A percentile compares a stretch with the other conserved stretches of the same genome.
phyloP scores from a whole-genome alignment of 2,329 filamentous ascomycete genomes.

The Ophiocordyceps camponoti-floridani region DNA sequence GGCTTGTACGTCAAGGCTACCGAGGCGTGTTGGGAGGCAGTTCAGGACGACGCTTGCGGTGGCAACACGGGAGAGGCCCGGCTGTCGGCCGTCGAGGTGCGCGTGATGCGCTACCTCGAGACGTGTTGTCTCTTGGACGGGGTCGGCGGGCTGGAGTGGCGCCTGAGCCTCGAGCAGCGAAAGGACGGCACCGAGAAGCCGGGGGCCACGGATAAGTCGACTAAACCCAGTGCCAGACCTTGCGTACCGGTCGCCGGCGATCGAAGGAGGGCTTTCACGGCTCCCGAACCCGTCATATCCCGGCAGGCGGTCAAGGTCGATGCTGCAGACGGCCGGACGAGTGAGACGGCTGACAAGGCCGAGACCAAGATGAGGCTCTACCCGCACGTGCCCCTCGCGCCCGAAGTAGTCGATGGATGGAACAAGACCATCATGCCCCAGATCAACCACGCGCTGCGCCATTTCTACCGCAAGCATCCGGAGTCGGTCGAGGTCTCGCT shows the following conservation, averaged over 20 bases:
- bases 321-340: slow-evolving; percentile 4
- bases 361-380: slow-evolving; percentile 36
- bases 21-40: slow-evolving; percentile 52
- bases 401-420: slow-evolving; percentile 52
- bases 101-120: slow-evolving; percentile 39
- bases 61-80: slow-evolving; percentile 29
- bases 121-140: slow-evolving; percentile 43
- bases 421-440: slow-evolving; percentile 53
- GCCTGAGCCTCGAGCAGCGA: slow-evolving; percentile 28
- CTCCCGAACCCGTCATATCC: background rate
- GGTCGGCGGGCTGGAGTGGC: slow-evolving; percentile 35
- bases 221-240: background rate
- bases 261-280: background rate
- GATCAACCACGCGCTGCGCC: slow-evolving; percentile 51
- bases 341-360: slow-evolving; percentile 5
- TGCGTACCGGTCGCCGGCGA: background rate
- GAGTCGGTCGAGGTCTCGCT: slow-evolving; percentile 68
- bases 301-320: background rate
- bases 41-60: slow-evolving; percentile 40
- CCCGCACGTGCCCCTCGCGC: slow-evolving; percentile 37
- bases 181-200: slow-evolving; percentile 5
- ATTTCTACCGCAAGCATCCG: slow-evolving; percentile 53
- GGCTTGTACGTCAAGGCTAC: slow-evolving; percentile 61
- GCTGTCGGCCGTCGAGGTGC: slow-evolving; percentile 32
- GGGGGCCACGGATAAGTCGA: background rate